A percentile compares a stretch with the other conserved stretches of the same genome.
phyloP scores from a whole-genome alignment of 169 alveolate species.

The Eimeria praecox region DNA sequence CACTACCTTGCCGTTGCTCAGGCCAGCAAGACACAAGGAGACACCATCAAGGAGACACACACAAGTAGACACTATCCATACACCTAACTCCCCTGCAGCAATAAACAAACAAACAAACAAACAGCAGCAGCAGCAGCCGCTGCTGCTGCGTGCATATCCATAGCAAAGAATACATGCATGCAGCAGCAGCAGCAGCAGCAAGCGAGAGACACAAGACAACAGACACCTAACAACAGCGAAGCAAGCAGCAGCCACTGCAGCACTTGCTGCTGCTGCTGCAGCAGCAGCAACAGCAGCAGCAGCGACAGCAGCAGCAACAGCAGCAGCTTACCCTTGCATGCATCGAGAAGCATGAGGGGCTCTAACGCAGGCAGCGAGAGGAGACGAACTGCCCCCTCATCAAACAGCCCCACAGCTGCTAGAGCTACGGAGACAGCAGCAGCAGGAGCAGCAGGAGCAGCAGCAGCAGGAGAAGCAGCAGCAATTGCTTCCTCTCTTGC shows the following conservation, averaged over 20 bases:
- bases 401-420: slow-evolving; percentile 60
- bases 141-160: neutral
- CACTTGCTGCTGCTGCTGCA: neutral
- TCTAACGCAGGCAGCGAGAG: slow-evolving; percentile 52
- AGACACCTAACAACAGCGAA: neutral
- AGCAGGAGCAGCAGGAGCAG: slow-evolving; percentile 10
- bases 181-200: neutral
- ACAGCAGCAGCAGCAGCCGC: slow-evolving; percentile 32
- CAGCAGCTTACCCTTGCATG: slow-evolving; percentile 45
- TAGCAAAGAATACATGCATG: neutral
- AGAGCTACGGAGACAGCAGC: slow-evolving; percentile 49
- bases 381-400: slow-evolving; percentile 33
- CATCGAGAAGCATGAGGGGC: slow-evolving; percentile 22
- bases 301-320: slow-evolving; percentile 25
- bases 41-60: slow-evolving; percentile 3
- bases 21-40: slow-evolving; percentile 12
- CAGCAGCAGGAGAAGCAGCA: neutral
- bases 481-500: neutral
- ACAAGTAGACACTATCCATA: slow-evolving; percentile 1
- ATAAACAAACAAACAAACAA: neutral
- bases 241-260: neutral
- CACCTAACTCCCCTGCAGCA: slow-evolving; percentile 68
- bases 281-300: slow-evolving; percentile 48
- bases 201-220: too few relatives aligned
- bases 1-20: slow-evolving; percentile 69